phyloP scores from a whole-genome alignment of 768 basidiomycete species.

The Cantharellus anzutake region DNA sequence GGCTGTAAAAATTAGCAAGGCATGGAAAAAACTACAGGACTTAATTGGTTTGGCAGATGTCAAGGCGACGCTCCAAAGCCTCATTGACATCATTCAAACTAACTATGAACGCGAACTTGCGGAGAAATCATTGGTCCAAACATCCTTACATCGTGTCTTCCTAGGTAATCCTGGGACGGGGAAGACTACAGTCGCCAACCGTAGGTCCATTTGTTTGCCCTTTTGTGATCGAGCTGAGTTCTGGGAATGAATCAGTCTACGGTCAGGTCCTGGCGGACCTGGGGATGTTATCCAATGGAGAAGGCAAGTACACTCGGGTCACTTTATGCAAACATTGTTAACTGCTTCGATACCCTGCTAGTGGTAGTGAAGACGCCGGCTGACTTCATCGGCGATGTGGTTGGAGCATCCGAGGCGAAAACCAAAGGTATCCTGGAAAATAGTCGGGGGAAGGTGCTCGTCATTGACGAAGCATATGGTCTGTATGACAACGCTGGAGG shows the following conservation, averaged over 20 bases:
- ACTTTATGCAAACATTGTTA: background rate
- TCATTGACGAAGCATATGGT: constrained; percentile 60
- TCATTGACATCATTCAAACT: constrained; percentile 27
- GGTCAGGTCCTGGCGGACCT: constrained; percentile 43
- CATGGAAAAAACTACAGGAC: constrained; percentile 33
- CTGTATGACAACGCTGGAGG: constrained; percentile 24
- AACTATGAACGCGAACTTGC: constrained; percentile 43
- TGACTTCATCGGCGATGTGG: constrained; percentile 39
- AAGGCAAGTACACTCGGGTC: constrained; percentile 26
- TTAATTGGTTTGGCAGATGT: constrained; percentile 38
- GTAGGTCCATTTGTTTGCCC: too few species aligned
- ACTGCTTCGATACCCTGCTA: constrained; percentile 12
- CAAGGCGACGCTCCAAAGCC: constrained; percentile 31
- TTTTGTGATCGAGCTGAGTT: too few species aligned
- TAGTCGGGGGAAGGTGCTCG: constrained; percentile 43
- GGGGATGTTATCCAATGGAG: constrained; percentile 48
- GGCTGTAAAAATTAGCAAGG: constrained; percentile 25
- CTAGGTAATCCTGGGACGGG: constrained; percentile 52
- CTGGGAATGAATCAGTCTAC: constrained; percentile 21
- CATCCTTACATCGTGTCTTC: constrained; percentile 46
- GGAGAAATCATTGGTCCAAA: constrained; percentile 32
- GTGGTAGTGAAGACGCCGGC: constrained; percentile 50
- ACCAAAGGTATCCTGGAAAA: constrained; percentile 43
- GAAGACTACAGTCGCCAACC: constrained; percentile 47
- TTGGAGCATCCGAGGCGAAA: constrained; percentile 44